These are phyloP conservation scores for Fulvia fulva DNA, from an alignment of 2,329 filamentous ascomycete genomes.

Conservation along the genomic window DNA sequence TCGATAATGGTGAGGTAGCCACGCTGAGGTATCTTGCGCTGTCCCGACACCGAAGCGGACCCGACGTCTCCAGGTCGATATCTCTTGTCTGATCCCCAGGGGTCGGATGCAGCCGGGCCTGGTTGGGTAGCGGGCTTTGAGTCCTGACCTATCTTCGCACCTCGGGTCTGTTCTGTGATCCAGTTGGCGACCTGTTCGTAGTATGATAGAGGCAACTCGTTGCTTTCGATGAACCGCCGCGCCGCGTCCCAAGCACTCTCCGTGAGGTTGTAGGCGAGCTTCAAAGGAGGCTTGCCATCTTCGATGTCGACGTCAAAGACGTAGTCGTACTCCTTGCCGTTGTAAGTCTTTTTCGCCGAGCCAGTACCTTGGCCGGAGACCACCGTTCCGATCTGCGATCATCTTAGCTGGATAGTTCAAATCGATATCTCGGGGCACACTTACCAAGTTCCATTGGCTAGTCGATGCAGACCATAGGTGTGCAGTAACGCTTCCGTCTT, in stretches of 20 bases:
- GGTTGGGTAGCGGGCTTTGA: constrained; percentile 39
- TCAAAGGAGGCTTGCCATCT: constrained; percentile 86
- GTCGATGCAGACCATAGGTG: constrained; percentile 72
- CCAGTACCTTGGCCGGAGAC: constrained; percentile 82
- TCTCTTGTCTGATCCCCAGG: constrained; percentile 71
- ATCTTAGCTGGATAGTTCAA: constrained; percentile 8
- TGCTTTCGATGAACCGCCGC: constrained; percentile 83
- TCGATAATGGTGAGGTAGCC: constrained; percentile 30
- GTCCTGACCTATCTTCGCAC: constrained; percentile 66
- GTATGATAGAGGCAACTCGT: constrained; percentile 82
- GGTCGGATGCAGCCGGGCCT: constrained; percentile 57
- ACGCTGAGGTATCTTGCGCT: constrained; percentile 29
- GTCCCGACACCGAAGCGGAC: constrained; percentile 30
- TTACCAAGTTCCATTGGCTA: constrained; percentile 33
- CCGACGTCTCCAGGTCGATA: constrained; percentile 69
- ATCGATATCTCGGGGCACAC: background rate
- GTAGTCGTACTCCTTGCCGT: constrained; percentile 88
- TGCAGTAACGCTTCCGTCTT: constrained; percentile 75
- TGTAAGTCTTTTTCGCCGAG: constrained; percentile 64
- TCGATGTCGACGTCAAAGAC: constrained; percentile 97
- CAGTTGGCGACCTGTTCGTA: constrained; percentile 91
- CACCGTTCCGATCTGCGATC: constrained; percentile 76
- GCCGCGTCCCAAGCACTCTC: constrained; percentile 91
- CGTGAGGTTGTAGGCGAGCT: constrained; percentile 88
- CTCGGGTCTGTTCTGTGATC: constrained; percentile 84